Base-by-base conservation (phyloP, 2,329 filamentous ascomycete species). In the Apiospora marii region DNA sequence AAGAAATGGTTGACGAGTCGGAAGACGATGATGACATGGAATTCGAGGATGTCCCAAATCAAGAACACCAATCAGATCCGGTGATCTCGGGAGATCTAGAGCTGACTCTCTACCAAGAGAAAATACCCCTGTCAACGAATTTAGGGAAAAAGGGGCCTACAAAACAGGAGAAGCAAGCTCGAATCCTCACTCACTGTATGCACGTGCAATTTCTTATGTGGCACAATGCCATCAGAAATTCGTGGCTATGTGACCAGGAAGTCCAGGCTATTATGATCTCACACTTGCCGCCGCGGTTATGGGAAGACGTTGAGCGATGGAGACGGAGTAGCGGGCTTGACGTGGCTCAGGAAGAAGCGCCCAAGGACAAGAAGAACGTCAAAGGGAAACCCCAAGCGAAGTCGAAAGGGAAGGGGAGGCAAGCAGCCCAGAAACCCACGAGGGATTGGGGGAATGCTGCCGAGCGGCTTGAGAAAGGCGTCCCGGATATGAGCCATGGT, bases 201-300 rank as follows among this genome's bases (percentile, higher is more conserved):
- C 96, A 99, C 82, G 95, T 98, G 1, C 92, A 97, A 80, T 90
- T 91, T 70, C 85, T 99, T 22, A 88, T 99, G 73, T 98, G 93
- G 87, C 95, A 98, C 80, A 98, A 98, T 79, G 90, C 94, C 0
- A 83, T 96, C 19, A 90, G 94, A 58, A 98, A 98, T 80, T 87
- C 90, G 0, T 98, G 96, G 92, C 84, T 95, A 27, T 94, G 94
- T 76, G 93, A 98, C 77, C 81, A 87, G 4, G 89, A 93, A 74
- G 87, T 97, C 0, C 94, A 96, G 74, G 90, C 91, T 14, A 92
- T 91, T 22, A 86, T 98, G 79, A 86, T 96, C 4, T 90, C 91
- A n/a, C 92, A 94, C 72, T 78, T 98, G 8, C 88, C 93, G 0
- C 86, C 89, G 0, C 88, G 89, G 7, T 85, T 96, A 5, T 92